Base-by-base conservation (phyloP, 2,329 filamentous ascomycete species). In the Xylariales sp. region DNA sequence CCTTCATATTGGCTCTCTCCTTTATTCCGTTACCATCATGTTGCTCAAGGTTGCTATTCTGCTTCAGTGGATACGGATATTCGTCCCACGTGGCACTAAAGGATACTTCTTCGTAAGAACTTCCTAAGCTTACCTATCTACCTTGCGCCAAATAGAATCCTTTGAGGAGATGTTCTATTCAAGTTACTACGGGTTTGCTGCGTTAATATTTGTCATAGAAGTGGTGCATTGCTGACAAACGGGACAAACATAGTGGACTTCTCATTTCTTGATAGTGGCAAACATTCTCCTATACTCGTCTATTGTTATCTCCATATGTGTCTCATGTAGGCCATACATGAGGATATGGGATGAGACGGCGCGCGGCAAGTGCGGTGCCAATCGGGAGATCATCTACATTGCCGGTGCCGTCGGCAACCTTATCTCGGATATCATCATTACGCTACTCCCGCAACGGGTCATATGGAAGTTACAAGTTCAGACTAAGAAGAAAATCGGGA, bases 401-500 rank as follows among this genome's bases (percentile, higher is more conserved):
- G 8, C 58, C 18, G 50, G 55, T 12, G 58, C 61, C 16, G n/a
- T 65, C 30, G 12, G 12, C 28, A 70, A 70, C 41, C 57, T 70
- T 0, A 32, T 53, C 14, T 59, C 62, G 0, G 68, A 72, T 56
- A 3, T 70, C 8, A 48, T 70, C 30, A 66, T 72, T 18, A 36
- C 69, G 10, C 3, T 70, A 34, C 43, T 72, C 5, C 68, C 70
- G 3, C 70, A 72, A 18, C 16, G 36, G 28, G 52, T 70, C 3
- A 70, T 72, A 28, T 72, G 70, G 70, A 61, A 50, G 9, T 48
- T 72, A 34, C 53, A 70, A 16, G 54, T 72, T 6, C 50, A 60
- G 18, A 32, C 5, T 6, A 14, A 53, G 14, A 69, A 61, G 30
- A 72, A 70, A 41, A 41, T 68, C 30, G 68, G 65, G 4, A 58